A percentile compares a stretch with the other conserved stretches of the same genome.
Evolutionary conservation across 331 rosid genomes (phyloP).

Genomic region (Malus hybrid): DNA sequence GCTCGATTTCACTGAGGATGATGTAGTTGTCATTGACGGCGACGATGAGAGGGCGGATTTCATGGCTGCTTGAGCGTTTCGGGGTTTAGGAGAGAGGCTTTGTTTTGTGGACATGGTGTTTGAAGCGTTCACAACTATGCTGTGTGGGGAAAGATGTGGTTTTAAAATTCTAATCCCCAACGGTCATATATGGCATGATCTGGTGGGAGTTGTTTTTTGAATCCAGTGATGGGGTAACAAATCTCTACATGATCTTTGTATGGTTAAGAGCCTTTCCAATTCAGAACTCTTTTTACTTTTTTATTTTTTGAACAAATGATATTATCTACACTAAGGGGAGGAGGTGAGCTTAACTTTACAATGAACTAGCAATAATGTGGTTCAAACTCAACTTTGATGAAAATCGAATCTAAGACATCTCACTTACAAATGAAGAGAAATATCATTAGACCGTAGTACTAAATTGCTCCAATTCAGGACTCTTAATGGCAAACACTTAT

Average conservation of each 20-base stretch:
- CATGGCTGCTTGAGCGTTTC: conserved; percentile 27
- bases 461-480: no score
- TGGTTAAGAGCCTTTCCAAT: no score
- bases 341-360: accelerated
- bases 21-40: background rate
- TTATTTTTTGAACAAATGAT: no score
- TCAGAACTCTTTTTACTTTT: no score
- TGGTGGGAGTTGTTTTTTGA: background rate
- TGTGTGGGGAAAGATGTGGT: background rate
- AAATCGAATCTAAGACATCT: no score
- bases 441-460: no score
- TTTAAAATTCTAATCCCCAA: conserved; percentile 48
- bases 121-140: background rate
- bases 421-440: no score
- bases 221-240: no score
- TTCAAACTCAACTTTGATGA: no score
- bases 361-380: no score
- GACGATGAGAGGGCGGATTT: conserved; percentile 8
- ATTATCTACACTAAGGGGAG: accelerated
- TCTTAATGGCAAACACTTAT: no score
- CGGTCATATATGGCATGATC: conserved; percentile 29
- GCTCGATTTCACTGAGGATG: conserved; percentile 31
- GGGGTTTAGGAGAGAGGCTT: background rate
- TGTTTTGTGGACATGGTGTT: background rate
- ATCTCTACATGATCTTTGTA: no score